These are phyloP conservation scores for Tieghemostelium lacteum DNA, from an alignment of 78 protist species.

Conservation along the genomic window DNA sequence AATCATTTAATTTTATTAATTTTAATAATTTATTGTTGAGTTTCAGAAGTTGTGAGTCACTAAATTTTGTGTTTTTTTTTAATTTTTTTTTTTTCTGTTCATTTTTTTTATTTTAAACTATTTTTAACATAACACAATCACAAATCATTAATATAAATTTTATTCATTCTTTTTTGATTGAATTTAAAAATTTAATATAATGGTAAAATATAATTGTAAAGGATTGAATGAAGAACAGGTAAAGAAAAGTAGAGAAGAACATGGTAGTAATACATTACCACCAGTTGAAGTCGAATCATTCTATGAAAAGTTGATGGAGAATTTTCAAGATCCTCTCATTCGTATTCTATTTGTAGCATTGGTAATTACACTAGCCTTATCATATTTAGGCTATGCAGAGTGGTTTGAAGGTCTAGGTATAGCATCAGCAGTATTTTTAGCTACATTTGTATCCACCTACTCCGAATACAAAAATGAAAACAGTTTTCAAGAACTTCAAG, in stretches of 20 bases:
- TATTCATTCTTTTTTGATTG: no score
- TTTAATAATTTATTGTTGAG: no score
- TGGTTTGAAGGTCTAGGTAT: slow-evolving; percentile 87
- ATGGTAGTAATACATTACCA: slow-evolving; percentile 85
- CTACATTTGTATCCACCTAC: slow-evolving; percentile 85
- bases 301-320: slow-evolving; percentile 74
- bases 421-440: slow-evolving; percentile 83
- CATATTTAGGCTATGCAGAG: slow-evolving; percentile 84
- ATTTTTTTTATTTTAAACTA: no score
- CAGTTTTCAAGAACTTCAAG: slow-evolving; percentile 81
- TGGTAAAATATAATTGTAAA: slow-evolving; percentile 75
- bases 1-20: no score
- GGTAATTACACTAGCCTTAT: slow-evolving; percentile 65
- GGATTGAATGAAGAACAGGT: slow-evolving; percentile 76
- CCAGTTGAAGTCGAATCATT: slow-evolving; percentile 79
- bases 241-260: slow-evolving; percentile 22
- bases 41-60: no score
- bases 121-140: no score
- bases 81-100: no score
- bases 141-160: no score
- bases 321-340: slow-evolving; percentile 85
- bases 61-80: no score
- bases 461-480: slow-evolving; percentile 81
- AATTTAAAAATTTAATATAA: no score
- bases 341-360: slow-evolving; percentile 81